Evolutionary conservation across 345 rosid genomes (phyloP).

Genomic region (Cardamine resedifolia): DNA sequence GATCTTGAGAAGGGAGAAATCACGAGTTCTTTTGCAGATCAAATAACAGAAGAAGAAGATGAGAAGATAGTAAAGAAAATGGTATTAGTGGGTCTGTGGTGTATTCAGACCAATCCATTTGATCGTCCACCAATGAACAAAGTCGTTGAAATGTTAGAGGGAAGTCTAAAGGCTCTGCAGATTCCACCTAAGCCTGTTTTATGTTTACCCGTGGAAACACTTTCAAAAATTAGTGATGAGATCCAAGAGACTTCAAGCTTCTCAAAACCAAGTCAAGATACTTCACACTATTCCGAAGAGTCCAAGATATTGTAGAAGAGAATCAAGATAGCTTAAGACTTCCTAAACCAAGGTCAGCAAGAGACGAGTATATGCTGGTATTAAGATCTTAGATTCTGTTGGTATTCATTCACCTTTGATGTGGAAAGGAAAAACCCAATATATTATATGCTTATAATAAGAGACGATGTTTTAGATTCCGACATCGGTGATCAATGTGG

Average conservation of each 20-base stretch:
- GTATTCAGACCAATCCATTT: constrained; percentile 48
- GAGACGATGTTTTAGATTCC: too few relatives aligned
- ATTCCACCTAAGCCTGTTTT: constrained; percentile 33
- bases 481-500: too few relatives aligned
- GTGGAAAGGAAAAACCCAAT: neutral
- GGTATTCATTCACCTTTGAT: neutral
- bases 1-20: constrained; percentile 20
- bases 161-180: constrained; percentile 21
- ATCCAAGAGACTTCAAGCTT: constrained; percentile 17
- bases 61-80: constrained; percentile 32
- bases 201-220: neutral
- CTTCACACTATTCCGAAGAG: neutral
- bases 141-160: constrained; percentile 43
- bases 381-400: neutral
- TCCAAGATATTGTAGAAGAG: constrained; percentile 2
- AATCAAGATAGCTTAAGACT: neutral
- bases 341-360: constrained; percentile 14
- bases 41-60: constrained; percentile 27
- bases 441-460: too few relatives aligned
- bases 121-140: constrained; percentile 48
- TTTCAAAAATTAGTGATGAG: neutral
- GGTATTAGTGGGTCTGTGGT: constrained; percentile 46
- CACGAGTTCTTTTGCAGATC: constrained; percentile 15
- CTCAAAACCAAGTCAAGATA: constrained; percentile 12
- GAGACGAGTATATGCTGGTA: neutral